Evolutionary conservation across 192 early-diverging fungal species (phyloP).

Genomic region (Umbelopsis ramanniana): DNA sequence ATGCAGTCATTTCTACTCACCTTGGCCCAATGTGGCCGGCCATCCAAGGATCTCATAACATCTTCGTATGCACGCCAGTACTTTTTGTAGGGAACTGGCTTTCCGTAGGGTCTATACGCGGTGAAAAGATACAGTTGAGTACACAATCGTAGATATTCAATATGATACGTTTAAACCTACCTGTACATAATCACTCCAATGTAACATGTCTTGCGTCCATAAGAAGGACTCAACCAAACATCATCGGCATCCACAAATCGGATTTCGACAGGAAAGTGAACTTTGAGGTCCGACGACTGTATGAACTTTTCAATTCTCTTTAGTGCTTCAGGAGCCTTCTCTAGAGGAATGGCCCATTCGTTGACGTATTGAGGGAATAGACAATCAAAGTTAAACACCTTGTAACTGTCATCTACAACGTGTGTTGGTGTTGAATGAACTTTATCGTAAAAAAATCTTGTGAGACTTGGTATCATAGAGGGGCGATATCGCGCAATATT

Average conservation of each 20-base stretch:
- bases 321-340: conserved; percentile 59
- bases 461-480: conserved; percentile 50
- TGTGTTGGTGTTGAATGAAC: conserved; percentile 52
- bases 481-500: conserved; percentile 59
- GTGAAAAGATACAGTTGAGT: background rate
- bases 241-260: conserved; percentile 69
- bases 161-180: conserved; percentile 27
- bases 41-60: conserved; percentile 67
- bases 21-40: conserved; percentile 83
- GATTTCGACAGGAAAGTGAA: conserved; percentile 78
- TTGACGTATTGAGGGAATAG: conserved; percentile 71
- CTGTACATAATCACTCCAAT: conserved; percentile 81
- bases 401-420: conserved; percentile 65
- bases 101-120: conserved; percentile 64
- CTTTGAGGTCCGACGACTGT: conserved; percentile 53
- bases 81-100: conserved; percentile 69
- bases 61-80: conserved; percentile 75
- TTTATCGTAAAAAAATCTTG: conserved; percentile 57
- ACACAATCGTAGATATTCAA: background rate
- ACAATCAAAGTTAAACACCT: conserved; percentile 73
- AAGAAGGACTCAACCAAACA: conserved; percentile 75
- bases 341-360: conserved; percentile 78
- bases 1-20: conserved; percentile 21
- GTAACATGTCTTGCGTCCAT: conserved; percentile 66
- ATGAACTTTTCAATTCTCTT: conserved; percentile 58